These are phyloP conservation scores for Zizania palustris DNA, from an alignment of 202 grass and related monocot genomes.

Conservation along the genomic window DNA sequence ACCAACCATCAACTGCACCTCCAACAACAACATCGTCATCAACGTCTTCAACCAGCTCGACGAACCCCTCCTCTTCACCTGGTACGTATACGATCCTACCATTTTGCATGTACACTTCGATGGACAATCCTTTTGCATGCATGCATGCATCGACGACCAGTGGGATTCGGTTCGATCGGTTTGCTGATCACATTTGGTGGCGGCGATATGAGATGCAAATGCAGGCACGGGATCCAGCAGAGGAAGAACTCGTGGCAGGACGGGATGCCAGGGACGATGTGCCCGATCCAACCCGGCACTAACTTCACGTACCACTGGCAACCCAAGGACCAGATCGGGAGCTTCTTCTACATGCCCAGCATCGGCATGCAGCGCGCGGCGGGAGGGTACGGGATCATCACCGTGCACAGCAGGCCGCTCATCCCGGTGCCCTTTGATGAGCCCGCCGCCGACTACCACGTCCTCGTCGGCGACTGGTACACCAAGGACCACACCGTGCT, in stretches of 20 bases:
- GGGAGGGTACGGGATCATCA: slow-evolving; percentile 70
- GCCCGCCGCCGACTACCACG: slow-evolving; percentile 60
- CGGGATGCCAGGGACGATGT: slow-evolving; percentile 67
- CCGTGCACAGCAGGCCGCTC: slow-evolving; percentile 74
- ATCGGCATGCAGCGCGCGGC: slow-evolving; percentile 76
- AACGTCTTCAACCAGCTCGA: slow-evolving; percentile 86
- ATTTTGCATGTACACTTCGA: background rate
- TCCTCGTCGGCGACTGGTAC: slow-evolving; percentile 80
- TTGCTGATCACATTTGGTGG: background rate
- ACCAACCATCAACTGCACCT: slow-evolving; percentile 82
- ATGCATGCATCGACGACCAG: too few species aligned
- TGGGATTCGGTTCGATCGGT: too few species aligned
- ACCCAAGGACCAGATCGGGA: slow-evolving; percentile 94
- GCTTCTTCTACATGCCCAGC: slow-evolving; percentile 86
- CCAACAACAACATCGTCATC: slow-evolving; percentile 91
- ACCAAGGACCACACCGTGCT: slow-evolving; percentile 73
- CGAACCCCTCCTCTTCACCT: slow-evolving; percentile 78
- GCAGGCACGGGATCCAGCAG: slow-evolving; percentile 89
- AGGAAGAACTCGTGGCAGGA: slow-evolving; percentile 94
- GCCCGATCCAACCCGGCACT: slow-evolving; percentile 70
- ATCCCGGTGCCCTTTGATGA: slow-evolving; percentile 74
- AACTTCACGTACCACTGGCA: slow-evolving; percentile 90
- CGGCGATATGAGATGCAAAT: background rate
- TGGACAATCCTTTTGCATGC: too few species aligned
- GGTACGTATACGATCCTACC: slow-evolving; percentile 34